These are phyloP conservation scores for Chlorella sp. DNA, from an alignment of 139 green algal species.

Conservation along the genomic window DNA sequence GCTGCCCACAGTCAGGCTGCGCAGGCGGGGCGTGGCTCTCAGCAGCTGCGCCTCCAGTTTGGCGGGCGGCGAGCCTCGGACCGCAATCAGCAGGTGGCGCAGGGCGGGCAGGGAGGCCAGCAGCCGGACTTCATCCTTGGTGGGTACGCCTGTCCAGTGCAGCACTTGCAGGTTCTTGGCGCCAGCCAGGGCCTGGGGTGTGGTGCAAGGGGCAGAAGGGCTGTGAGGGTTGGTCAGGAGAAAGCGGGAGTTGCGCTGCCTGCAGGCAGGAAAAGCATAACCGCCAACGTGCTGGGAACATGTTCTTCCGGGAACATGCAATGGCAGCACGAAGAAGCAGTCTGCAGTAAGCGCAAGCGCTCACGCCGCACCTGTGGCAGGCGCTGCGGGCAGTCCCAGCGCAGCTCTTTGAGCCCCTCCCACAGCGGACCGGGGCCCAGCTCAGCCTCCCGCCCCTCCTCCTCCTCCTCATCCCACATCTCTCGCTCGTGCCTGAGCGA, in stretches of 20 bases:
- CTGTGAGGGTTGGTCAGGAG: too few species aligned
- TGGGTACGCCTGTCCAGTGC: background rate
- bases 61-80: too few species aligned
- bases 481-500: background rate
- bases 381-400: background rate
- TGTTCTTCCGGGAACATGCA: too few species aligned
- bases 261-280: background rate
- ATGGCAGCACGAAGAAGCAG: too few species aligned
- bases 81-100: background rate
- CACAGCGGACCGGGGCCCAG: conserved; percentile 1
- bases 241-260: too few species aligned
- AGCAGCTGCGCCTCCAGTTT: too few species aligned
- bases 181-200: background rate
- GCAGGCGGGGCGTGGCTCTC: too few species aligned
- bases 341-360: too few species aligned
- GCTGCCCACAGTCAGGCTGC: too few species aligned
- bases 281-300: too few species aligned
- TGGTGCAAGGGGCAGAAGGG: background rate
- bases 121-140: background rate
- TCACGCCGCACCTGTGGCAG: background rate
- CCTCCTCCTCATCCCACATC: background rate
- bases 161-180: background rate
- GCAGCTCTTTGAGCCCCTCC: background rate
- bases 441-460: background rate
- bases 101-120: background rate